Evolutionary conservation across 768 basidiomycete species (phyloP).

Genomic region (Mycena latifolia): DNA sequence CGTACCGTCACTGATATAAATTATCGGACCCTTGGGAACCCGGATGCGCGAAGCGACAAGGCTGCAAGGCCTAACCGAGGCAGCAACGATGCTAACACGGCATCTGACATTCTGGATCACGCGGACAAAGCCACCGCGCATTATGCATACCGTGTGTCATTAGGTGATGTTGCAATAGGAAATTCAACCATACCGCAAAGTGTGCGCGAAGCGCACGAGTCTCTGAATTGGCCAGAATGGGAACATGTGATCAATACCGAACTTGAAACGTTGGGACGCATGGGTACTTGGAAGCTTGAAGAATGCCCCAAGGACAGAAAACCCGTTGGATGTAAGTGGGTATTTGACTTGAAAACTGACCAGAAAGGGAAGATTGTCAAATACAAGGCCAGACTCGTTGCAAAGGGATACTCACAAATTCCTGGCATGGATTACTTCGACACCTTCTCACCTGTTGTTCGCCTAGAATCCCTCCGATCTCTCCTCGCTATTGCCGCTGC

Average conservation of each 20-base stretch:
- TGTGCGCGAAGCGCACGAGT: constrained; percentile 1
- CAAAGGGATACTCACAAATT: constrained; percentile 17
- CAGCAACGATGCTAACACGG: neutral
- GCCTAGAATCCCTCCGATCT: too few species aligned
- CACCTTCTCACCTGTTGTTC: too few species aligned
- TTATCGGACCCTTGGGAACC: neutral
- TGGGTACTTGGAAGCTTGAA: constrained; percentile 10
- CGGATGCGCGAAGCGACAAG: neutral
- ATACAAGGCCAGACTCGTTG: constrained; percentile 12
- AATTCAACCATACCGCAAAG: neutral
- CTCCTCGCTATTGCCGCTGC: too few species aligned
- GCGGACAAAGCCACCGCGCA: neutral
- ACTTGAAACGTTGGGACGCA: neutral
- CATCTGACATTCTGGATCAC: neutral
- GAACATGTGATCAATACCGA: neutral
- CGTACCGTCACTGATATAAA: constrained; percentile 1
- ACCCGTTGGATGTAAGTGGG: constrained; percentile 1
- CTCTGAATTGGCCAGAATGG: too few species aligned
- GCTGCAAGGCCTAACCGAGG: neutral
- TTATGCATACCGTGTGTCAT: neutral
- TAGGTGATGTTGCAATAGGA: neutral
- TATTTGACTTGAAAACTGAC: too few species aligned
- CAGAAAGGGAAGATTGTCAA: constrained; percentile 1
- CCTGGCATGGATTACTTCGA: too few species aligned
- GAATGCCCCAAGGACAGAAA: constrained; percentile 3